Evolutionary conservation across 1,284 basidiomycete genomes (phyloP), one percentile per base, ranked within the genome.

Genomic region (Moesziomyces sp.): DNA sequence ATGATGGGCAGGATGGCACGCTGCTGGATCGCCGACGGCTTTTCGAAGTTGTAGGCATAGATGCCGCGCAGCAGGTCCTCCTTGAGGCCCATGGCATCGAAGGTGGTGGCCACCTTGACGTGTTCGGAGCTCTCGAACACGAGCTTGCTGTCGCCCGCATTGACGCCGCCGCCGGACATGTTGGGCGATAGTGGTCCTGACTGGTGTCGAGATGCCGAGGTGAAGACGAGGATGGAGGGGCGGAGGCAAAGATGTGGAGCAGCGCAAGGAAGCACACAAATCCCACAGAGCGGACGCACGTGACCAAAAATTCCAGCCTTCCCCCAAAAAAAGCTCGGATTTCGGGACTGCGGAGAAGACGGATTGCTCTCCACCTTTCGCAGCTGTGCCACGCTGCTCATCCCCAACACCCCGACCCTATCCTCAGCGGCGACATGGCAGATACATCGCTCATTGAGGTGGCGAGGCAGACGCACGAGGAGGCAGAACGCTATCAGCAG

Each of bases 71-170:
- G 86, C 46, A 99, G 89, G 85, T 98, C 94, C 85, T 96, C 94
- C 86, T 98, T 97, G 81, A 99, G 86, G 71, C 91, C 91, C 64
- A 98, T 90, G 86, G 95, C 92, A 85, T 97, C 95, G 50, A 83
- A 83, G 14, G 82, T 83, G 19, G 80, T 67, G 11, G 87, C 88
- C 74, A 88, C 86, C 65, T 92, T 91, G 80, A 99, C 91, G 19
- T 92, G 90, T 86, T 99, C 96, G 56, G 94, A 97, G 47, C 94
- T 97, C 87, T 99, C 97, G 82, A 99, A 99, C 19, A 94, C 91
- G 80, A 98, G 91, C 91, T 97, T 79, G 57, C 40, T 44, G 60
- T 80, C 79, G 60, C 77, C 77, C 54, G 72, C 56, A 26, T 80
- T 80, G 69, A 80, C 63, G 9, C 66, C 60, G 28, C 77, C 73